phyloP scores from a whole-genome alignment of 495 filamentous ascomycete species.

The Zalerion maritima region DNA sequence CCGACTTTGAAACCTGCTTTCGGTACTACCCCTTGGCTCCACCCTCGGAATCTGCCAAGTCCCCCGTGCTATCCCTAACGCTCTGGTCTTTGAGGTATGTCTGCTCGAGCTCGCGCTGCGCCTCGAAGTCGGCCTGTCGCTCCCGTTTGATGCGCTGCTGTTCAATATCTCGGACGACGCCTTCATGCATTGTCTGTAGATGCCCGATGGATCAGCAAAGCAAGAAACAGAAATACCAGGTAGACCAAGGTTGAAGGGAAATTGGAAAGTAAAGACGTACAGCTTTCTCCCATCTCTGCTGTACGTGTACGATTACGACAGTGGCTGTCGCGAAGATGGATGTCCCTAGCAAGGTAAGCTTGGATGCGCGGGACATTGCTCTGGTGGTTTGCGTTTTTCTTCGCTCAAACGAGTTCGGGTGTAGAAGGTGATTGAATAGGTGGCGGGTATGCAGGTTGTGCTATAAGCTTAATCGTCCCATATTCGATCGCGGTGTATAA shows the following conservation, averaged over 20 bases:
- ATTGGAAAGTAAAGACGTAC: slow-evolving; percentile 32
- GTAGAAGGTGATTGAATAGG: too few relatives aligned
- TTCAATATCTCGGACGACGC: slow-evolving; percentile 88
- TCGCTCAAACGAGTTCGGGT: too few relatives aligned
- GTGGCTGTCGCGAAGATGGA: slow-evolving; percentile 60
- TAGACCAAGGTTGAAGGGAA: slow-evolving; percentile 1
- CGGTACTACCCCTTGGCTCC: too few relatives aligned
- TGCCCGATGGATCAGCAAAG: slow-evolving; percentile 1
- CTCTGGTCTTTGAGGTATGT: slow-evolving; percentile 81
- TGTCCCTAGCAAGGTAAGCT: slow-evolving; percentile 68
- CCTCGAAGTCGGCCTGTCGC: slow-evolving; percentile 82
- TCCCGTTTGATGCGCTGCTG: slow-evolving; percentile 80
- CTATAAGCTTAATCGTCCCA: too few relatives aligned
- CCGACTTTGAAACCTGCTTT: too few relatives aligned
- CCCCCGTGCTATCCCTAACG: slow-evolving; percentile 24
- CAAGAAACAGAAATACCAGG: neutral
- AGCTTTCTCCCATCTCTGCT: slow-evolving; percentile 73
- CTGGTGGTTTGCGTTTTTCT: too few relatives aligned
- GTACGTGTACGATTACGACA: slow-evolving; percentile 75
- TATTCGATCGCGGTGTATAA: too few relatives aligned
- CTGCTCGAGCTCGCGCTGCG: slow-evolving; percentile 71
- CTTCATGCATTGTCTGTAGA: slow-evolving; percentile 80
- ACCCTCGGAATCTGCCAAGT: too few relatives aligned
- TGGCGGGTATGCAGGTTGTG: too few relatives aligned
- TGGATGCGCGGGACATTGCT: slow-evolving; percentile 80